Evolutionary conservation across 495 filamentous ascomycete genomes (phyloP).

Genomic region (Aspergillus nidulans): DNA sequence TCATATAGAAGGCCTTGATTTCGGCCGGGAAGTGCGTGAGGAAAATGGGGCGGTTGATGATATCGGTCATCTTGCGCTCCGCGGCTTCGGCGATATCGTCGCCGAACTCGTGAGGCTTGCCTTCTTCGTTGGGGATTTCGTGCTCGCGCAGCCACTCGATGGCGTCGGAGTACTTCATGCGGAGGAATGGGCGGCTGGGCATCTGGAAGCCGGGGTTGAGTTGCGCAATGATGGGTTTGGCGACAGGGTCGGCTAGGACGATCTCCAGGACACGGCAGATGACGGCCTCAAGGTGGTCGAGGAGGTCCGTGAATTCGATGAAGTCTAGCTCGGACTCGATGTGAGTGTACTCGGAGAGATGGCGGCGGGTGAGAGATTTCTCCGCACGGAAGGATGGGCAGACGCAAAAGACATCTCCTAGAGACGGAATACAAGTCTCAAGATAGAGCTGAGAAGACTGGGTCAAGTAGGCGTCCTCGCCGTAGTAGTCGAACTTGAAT

Average conservation of each 20-base stretch:
- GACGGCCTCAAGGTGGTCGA: conserved; percentile 83
- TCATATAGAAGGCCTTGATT: conserved; percentile 99
- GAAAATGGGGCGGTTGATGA: conserved; percentile 92
- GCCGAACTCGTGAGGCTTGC: conserved; percentile 81
- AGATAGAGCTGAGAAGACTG: conserved; percentile 98
- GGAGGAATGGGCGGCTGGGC: conserved; percentile 81
- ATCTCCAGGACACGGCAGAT: conserved; percentile 84
- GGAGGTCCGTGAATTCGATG: conserved; percentile 87
- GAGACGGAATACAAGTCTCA: conserved; percentile 84
- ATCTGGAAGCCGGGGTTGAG: conserved; percentile 86
- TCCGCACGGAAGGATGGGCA: conserved; percentile 98
- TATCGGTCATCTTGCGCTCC: conserved; percentile 94
- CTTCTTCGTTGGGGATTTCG: conserved; percentile 89
- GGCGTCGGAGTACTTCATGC: conserved; percentile 93
- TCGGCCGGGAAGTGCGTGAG: conserved; percentile 94
- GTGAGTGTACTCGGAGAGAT: conserved; percentile 95
- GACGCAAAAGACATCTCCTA: conserved; percentile 95
- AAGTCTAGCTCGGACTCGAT: conserved; percentile 96
- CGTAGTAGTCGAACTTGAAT: conserved; percentile 93
- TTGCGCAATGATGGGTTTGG: conserved; percentile 63
- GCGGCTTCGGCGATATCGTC: conserved; percentile 99
- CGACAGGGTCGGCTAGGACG: conserved; percentile 65
- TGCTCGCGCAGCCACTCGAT: conserved; percentile 90
- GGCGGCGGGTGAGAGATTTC: conserved; percentile 89
- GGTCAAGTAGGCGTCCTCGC: conserved; percentile 87